These are phyloP conservation scores for Neocucurbitaria cava DNA, from an alignment of 2,329 filamentous ascomycete species.

Conservation along the genomic window DNA sequence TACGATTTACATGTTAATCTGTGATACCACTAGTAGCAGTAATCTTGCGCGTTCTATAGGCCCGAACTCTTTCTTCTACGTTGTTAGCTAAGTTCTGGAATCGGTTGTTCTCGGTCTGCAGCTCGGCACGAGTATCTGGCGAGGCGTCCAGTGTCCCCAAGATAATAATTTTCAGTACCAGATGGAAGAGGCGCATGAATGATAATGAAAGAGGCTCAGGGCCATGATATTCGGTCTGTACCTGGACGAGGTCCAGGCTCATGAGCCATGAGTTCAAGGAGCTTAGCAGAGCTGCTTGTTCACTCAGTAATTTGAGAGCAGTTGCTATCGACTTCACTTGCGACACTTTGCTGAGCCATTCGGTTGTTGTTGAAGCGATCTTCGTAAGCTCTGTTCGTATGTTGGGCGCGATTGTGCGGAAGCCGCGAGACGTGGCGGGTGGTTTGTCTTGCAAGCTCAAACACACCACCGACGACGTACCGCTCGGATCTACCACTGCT, in stretches of 20 bases:
- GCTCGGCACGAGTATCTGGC: slow-evolving; percentile 8
- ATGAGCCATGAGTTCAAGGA: slow-evolving; percentile 19
- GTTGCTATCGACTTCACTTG: slow-evolving; percentile 10
- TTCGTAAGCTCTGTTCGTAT: slow-evolving; percentile 23
- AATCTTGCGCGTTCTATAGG: slow-evolving; percentile 13
- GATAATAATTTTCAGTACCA: slow-evolving; percentile 22
- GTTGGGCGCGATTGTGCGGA: slow-evolving; percentile 24
- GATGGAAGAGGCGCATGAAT: slow-evolving; percentile 28
- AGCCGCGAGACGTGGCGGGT: slow-evolving; percentile 11
- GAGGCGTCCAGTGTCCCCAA: slow-evolving; percentile 17
- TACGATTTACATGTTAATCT: no score
- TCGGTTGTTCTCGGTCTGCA: background rate
- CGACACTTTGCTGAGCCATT: slow-evolving; percentile 22
- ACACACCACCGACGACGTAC: slow-evolving; percentile 5
- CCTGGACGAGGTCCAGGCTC: slow-evolving; percentile 12
- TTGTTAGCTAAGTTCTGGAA: background rate
- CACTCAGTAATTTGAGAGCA: slow-evolving; percentile 18
- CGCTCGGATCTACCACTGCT: slow-evolving; percentile 7
- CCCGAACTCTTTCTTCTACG: background rate
- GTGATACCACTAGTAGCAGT: background rate
- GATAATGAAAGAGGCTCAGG: slow-evolving; percentile 17
- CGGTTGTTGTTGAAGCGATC: slow-evolving; percentile 19
- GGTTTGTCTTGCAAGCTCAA: slow-evolving; percentile 5
- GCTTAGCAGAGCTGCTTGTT: slow-evolving; percentile 19
- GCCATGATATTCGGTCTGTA: slow-evolving; percentile 1